phyloP scores from a whole-genome alignment of 2,329 filamentous ascomycete species.

The Hymenoscyphus infarciens region DNA sequence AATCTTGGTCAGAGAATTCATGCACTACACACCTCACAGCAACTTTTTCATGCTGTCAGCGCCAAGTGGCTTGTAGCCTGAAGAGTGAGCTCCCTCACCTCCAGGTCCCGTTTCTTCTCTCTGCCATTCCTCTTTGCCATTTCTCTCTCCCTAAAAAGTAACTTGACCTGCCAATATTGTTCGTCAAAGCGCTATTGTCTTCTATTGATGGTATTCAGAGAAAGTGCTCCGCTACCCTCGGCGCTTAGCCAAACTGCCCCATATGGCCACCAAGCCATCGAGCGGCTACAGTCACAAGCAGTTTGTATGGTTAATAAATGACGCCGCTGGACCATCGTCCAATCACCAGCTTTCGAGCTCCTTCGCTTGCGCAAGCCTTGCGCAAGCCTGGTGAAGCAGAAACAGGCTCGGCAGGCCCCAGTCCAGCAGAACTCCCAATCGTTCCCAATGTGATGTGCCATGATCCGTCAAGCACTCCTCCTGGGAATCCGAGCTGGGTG shows the following conservation, averaged over 20 bases:
- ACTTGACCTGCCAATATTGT: not conserved
- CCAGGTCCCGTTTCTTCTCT: not conserved
- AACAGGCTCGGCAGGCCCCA: not conserved
- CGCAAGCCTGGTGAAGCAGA: not conserved
- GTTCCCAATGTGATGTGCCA: constrained; percentile 1
- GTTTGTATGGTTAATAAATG: not conserved
- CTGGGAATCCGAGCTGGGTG: constrained; percentile 21
- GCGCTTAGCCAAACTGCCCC: constrained; percentile 1
- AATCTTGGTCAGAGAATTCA: constrained; percentile 1
- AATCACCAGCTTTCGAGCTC: constrained; percentile 2
- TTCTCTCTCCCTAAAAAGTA: not conserved
- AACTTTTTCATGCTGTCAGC: not conserved
- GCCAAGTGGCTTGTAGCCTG: constrained; percentile 2
- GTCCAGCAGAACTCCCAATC: not conserved
- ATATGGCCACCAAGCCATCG: not conserved
- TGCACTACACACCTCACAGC: not conserved
- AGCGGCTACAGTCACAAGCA: constrained; percentile 3
- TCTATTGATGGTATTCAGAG: not conserved
- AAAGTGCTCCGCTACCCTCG: not conserved
- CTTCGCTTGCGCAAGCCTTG: constrained; percentile 1
- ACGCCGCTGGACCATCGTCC: not conserved
- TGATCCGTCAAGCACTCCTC: constrained; percentile 3
- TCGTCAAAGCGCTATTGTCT: not conserved
- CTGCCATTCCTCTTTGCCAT: not conserved
- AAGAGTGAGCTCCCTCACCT: not conserved